phyloP scores from a whole-genome alignment of 805 yeast genomes.

The Candida patagonica region DNA sequence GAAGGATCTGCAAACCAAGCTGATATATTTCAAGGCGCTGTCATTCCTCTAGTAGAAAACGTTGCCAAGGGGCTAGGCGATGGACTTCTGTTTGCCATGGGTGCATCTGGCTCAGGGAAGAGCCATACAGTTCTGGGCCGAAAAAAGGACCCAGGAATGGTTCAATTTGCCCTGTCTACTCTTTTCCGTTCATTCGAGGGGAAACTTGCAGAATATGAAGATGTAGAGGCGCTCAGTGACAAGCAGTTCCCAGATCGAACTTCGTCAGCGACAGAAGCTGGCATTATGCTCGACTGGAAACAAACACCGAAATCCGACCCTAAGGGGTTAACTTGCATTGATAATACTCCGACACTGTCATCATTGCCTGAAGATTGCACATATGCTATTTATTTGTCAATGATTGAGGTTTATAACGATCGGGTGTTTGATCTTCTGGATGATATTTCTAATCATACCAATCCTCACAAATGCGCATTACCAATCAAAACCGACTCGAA shows the following conservation, averaged over 20 bases:
- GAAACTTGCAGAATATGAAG: conserved; percentile 18
- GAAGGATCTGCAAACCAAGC: conserved; percentile 26
- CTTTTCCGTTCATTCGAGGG: conserved; percentile 25
- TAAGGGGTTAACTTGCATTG: not conserved
- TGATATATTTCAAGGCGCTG: conserved; percentile 30
- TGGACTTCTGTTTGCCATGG: conserved; percentile 39
- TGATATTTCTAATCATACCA: conserved; percentile 6
- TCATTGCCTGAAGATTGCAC: conserved; percentile 9
- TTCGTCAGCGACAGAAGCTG: conserved; percentile 17
- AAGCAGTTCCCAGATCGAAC: conserved; percentile 11
- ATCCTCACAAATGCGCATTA: conserved; percentile 13
- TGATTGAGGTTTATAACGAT: conserved; percentile 46
- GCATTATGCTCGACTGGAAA: conserved; percentile 18
- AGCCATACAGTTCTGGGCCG: conserved; percentile 25
- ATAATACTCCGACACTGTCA: not conserved
- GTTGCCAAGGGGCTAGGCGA: conserved; percentile 28
- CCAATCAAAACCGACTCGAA: conserved; percentile 31
- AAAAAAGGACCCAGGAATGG: conserved; percentile 30
- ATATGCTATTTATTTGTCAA: conserved; percentile 39
- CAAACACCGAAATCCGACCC: not conserved
- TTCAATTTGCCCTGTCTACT: conserved; percentile 29
- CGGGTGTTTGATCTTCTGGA: conserved; percentile 33
- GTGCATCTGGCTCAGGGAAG: conserved; percentile 48
- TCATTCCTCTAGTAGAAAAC: conserved; percentile 27
- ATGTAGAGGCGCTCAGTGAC: conserved; percentile 15